Base-by-base conservation (phyloP, 2,329 filamentous ascomycete species). In the Fonsecaea erecta region DNA sequence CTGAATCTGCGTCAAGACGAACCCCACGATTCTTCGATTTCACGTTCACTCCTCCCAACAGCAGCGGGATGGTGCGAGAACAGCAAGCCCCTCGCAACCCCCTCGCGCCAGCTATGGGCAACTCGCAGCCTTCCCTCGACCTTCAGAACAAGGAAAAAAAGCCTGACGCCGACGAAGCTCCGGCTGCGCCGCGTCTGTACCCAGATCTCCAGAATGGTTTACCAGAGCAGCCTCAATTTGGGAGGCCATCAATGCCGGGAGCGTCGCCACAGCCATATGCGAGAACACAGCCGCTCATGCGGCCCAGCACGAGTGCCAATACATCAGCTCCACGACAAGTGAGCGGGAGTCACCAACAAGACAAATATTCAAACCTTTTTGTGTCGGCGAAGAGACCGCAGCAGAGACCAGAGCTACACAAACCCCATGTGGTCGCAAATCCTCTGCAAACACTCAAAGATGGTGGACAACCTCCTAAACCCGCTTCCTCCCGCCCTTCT, bases 171-270 rank as follows among this genome's bases (percentile, higher is more conserved):
- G 21, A 57, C 8, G 40, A 32, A 35, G 9, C 21, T 37, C 18
- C 32, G n/a, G 30, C 43, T n/a, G n/a, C 59, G 37, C 59, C 62
- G 37, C 53, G n/a, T 14, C 52, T 67, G 11, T 67, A 67, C 55
- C 55, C 60, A 43, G 60, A 51, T 34, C 40, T 61, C n/a, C 62
- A 66, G 43, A 62, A 62, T 53, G 35, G 52, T 16, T 16, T 52
- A 24, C 61, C 43, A 46, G 53, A 26, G n/a, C 60, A 79, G 34
- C 79, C 83, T 43, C 81, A 87, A 71, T 88, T 88, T 71, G 86
- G 86, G 58, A 83, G 84, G 70, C 79, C 86, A 1, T 87, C 85
- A 67, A 84, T 85, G 16, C 75, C 88, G 63, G 78, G 84, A 35
- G 54, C 74, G 71, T 54, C 70, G 68, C 30, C 76, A 69, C 80